These are phyloP conservation scores for Piloderma croceum DNA, from an alignment of 768 basidiomycete genomes.

Conservation along the genomic window DNA sequence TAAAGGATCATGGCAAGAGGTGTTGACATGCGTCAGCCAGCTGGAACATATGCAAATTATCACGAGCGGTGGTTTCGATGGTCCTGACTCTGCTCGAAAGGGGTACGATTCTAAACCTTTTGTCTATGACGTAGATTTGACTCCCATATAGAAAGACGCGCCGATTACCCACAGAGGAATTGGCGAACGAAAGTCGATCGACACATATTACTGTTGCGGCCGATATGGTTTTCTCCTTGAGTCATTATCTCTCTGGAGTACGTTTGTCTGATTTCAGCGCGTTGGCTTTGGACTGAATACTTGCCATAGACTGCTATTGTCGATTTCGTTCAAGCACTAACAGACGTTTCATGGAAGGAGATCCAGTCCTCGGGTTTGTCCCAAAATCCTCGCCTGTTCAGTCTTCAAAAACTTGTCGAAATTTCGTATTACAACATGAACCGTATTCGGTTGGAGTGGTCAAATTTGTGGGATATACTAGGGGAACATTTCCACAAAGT, in stretches of 20 bases:
- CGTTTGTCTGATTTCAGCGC: slow-evolving; percentile 24
- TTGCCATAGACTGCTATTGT: slow-evolving; percentile 81
- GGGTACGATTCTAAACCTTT: background rate
- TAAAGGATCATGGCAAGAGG: slow-evolving; percentile 94
- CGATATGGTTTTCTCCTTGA: slow-evolving; percentile 98
- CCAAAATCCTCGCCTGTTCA: slow-evolving; percentile 91
- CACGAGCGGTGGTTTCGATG: slow-evolving; percentile 80
- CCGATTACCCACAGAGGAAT: slow-evolving; percentile 81
- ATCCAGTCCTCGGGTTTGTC: slow-evolving; percentile 96
- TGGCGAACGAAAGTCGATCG: slow-evolving; percentile 94
- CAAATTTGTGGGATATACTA: slow-evolving; percentile 93
- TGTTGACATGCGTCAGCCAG: slow-evolving; percentile 95
- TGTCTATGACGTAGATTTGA: too few species aligned
- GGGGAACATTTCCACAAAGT: slow-evolving; percentile 99
- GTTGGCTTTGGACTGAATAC: background rate
- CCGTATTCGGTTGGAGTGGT: slow-evolving; percentile 97
- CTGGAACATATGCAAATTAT: slow-evolving; percentile 98
- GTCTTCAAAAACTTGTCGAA: slow-evolving; percentile 95
- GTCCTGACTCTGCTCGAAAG: background rate
- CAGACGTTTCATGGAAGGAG: slow-evolving; percentile 98
- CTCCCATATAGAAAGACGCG: slow-evolving; percentile 38
- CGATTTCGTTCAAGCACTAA: slow-evolving; percentile 92
- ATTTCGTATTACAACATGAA: slow-evolving; percentile 99
- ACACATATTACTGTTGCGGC: slow-evolving; percentile 98
- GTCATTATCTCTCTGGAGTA: slow-evolving; percentile 92